phyloP scores from a whole-genome alignment of 805 yeast species.

The Clavispora phyllophila region DNA sequence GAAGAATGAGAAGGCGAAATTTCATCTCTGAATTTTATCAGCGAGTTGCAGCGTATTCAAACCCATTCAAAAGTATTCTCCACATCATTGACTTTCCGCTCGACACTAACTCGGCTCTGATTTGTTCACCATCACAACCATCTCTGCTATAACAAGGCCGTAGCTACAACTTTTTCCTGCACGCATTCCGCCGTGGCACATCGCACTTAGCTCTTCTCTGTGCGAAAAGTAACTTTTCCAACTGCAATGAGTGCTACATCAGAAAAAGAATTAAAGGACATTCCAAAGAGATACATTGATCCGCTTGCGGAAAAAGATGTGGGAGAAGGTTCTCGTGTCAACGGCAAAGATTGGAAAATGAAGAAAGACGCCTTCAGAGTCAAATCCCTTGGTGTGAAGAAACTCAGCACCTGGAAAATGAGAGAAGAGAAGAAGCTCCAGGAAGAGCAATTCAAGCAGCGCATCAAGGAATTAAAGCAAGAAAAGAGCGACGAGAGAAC shows the following conservation, averaged over 20 bases:
- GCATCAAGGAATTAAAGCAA: constrained; percentile 66
- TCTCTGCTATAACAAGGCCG: no score
- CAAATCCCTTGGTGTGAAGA: constrained; percentile 52
- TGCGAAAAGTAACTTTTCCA: background rate
- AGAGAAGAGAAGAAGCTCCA: constrained; percentile 63
- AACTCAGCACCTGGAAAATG: constrained; percentile 52
- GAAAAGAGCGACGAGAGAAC: constrained; percentile 65
- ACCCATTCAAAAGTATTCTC: no score
- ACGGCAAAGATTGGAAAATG: constrained; percentile 71
- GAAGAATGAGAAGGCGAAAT: no score
- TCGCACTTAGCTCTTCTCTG: background rate
- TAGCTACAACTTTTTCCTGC: background rate
- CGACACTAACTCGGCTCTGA: no score
- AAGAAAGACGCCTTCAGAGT: constrained; percentile 65
- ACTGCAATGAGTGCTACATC: constrained; percentile 28
- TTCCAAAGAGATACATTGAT: constrained; percentile 32
- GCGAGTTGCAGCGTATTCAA: no score
- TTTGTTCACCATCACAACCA: no score
- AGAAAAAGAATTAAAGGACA: constrained; percentile 23
- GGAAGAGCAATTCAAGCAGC: constrained; percentile 62
- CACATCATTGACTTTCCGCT: no score
- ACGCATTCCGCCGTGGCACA: background rate
- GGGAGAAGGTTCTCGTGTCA: constrained; percentile 47
- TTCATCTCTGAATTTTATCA: no score
- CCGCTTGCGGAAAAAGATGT: constrained; percentile 30